Evolutionary conservation across 106 monocot genomes (phyloP), one percentile per base, ranked within the genome.

Genomic region (Acorus gramineus): DNA sequence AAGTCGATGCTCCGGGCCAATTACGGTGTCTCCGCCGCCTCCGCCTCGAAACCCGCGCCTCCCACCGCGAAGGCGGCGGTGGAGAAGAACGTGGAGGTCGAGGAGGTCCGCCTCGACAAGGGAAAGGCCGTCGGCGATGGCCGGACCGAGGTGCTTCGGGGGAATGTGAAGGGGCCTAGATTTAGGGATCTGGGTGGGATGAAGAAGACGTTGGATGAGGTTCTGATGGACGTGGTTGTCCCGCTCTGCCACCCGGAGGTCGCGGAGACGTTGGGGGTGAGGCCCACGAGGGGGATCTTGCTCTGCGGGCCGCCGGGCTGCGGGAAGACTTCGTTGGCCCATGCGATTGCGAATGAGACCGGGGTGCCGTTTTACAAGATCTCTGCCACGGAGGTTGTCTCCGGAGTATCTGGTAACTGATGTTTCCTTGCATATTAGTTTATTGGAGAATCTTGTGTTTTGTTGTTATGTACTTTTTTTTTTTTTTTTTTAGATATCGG

Each of bases 321-420:
- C 49, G 96, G 96, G 55, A 98, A 98, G 73, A 98, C 96, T 2
- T 88, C 70, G 68, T 83, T 98, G 50, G 96, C 96, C 0, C 81
- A 85, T 65, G 91, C 96, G 7, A 98, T 98, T 70, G 96, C 96
- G 1, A 98, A 87, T 73, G 91, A 98, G 87, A 79, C 96, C 11
- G 79, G 83, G 4, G 78, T 91, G 11, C 85, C 91, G 0, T 98
- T 98, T 59, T 91, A 98, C 52, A 83, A 78, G 61, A 91, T 91
- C 3, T 98, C 83, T 5, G 91, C 91, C 43, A 71, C 91, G 4
- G 96, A 98, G 53, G 56, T 91, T 13, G 82, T 91, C 11, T 88
- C 96, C 8, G 91, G 87, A 6, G 75, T 90, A n/a, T 91, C 96
- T 44, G 96, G 96, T 98, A 71, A 73, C 68, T n/a, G 12, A 3